Conservation (phyloP, 176 grass and related monocot genomes). For the Bromus sterilis region DNA sequence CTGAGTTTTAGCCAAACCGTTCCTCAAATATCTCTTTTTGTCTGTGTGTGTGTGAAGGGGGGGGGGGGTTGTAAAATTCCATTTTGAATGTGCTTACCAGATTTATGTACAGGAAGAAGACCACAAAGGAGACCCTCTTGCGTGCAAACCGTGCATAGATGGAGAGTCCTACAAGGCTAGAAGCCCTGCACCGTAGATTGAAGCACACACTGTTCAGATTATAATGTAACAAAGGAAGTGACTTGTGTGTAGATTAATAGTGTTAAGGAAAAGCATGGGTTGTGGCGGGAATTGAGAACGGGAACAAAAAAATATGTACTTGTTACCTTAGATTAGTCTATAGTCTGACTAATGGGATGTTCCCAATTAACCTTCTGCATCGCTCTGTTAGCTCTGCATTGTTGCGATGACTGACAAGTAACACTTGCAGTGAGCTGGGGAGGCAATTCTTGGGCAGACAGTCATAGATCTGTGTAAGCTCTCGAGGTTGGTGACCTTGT, state of each 20-base stretch:
- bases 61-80: too few relatives aligned
- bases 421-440: neutral
- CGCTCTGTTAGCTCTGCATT: neutral
- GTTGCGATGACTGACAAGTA: fast-evolving
- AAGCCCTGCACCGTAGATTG: too few relatives aligned
- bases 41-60: too few relatives aligned
- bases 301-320: too few relatives aligned
- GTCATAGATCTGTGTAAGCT: fast-evolving
- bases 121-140: neutral
- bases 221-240: too few relatives aligned
- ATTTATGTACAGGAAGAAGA: neutral
- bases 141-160: neutral
- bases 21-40: too few relatives aligned
- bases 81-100: neutral
- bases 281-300: too few relatives aligned
- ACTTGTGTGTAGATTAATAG: too few relatives aligned
- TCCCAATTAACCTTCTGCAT: neutral
- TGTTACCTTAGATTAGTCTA: neutral
- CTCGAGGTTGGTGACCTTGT: neutral
- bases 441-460: neutral
- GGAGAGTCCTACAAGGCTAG: too few relatives aligned
- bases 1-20: too few relatives aligned
- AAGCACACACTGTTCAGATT: too few relatives aligned
- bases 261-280: too few relatives aligned
- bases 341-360: neutral